Evolutionary conservation across 176 grass and related monocot species (phyloP), one percentile per base, ranked within the genome.

Genomic region (Oropetium thomaeum): DNA sequence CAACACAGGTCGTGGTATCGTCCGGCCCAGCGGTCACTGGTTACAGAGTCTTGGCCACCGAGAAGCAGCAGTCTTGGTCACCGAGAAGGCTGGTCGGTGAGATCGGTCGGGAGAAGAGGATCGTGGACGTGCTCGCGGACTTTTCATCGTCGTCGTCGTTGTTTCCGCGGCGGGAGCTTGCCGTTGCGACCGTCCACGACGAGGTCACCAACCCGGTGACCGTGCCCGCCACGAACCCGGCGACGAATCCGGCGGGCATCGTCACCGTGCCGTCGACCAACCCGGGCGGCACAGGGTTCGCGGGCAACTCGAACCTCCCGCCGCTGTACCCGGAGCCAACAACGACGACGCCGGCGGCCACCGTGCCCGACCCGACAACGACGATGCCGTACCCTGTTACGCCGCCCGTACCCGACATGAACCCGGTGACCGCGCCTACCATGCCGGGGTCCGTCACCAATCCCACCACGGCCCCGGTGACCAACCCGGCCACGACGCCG

Each of bases 401-500:
- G 4, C 49, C 80, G 17, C 88, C 88, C 10, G 7, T 75, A 5
- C 84, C 90, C n/a, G 54, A 68, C 73, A 33, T 73, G 48, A 69
- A 84, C 53, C 86, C 90, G 33, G 64, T 79, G 30, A 48, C 74
- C 10, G 55, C 86, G 16, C 86, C 90, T 5, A 67, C 70, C 34
- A 76, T 86, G 69, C 83, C 88, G 26, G 35, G 70, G 14, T 28
- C 71, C 2, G 35, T 76, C 47, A 86, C 84, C 29, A 84, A 78
- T 27, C 87, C 83, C 4, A 34, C 83, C 4, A 34, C 58, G 15
- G 30, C 63, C n/a, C 88, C 91, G 19, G 71, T 88, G 25, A 87
- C 89, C 45, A 93, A 90, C 80, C 91, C 91, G 9, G 65, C 74
- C 3, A 97, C 90, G 17, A 93, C 87, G n/a, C 87, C 93, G 16